Base-by-base conservation (phyloP, 106 monocot species). In the Dactylorhiza incarnata region DNA sequence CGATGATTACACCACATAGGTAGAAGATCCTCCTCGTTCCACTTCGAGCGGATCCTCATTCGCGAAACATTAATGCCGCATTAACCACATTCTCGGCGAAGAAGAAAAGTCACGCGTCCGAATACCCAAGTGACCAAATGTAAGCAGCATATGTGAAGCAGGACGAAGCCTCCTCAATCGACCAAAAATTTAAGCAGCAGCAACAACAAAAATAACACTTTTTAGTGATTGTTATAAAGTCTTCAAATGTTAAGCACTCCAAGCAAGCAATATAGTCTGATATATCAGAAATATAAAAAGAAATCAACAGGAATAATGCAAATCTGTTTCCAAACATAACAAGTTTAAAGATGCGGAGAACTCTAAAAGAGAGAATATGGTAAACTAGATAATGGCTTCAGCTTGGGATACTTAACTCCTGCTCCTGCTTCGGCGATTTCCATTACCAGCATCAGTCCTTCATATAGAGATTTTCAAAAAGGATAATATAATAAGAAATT, bases 381-480 rank as follows among this genome's bases (percentile, higher is more conserved):
- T 14, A 70, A 70, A 16, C 6, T 70, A 70, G 45, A 70, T 70
- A 16, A 45, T 16, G 45, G 13, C 25, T 46, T 44, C 45, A 70
- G 44, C 69, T 68, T 37, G 66, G 13, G 66, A 26, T 66, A 26
- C 66, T 26, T 70, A 70, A 70, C 69, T 70, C 45, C 69, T 44
- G 69, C 69, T 70, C 69, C 69, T 70, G 69, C 69, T 70, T n/a
- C 69, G 6, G 69, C n/a, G 69, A 5, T n/a, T 70, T n/a, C 45
- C 69, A 70, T 70, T 46, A 17, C n/a, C 69, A 17, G 69, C 7
- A 46, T 17, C 69, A 46, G 4, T 70, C 46, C 69, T 70, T 16
- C 66, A 37, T 37, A 11, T 4, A 66, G 9, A 37, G 6, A 37
- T 37, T 37, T 37, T 37, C 3, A 37, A 37, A 37, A 37, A 37